Conservation (phyloP, 345 rosid genomes). For the Syzygium aromaticum region DNA sequence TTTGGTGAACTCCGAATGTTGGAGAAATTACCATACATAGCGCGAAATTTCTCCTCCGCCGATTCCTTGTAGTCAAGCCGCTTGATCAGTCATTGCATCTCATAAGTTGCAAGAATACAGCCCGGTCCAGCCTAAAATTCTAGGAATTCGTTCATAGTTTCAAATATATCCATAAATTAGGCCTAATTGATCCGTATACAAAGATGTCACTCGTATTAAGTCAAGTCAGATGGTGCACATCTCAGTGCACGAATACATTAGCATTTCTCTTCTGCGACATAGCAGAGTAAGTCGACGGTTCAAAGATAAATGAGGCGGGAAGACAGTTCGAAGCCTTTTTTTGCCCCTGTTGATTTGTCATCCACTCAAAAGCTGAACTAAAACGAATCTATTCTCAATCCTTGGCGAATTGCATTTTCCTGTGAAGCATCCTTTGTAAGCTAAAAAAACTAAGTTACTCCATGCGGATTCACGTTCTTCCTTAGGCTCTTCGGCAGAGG, state of each 20-base stretch:
- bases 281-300: neutral
- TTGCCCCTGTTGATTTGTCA: neutral
- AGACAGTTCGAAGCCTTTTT: neutral
- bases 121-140: neutral
- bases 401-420: neutral
- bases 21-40: neutral
- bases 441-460: neutral
- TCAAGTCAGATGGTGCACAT: neutral
- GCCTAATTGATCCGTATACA: neutral
- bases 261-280: neutral
- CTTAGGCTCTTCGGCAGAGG: neutral
- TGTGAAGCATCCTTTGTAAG: neutral
- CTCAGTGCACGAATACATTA: neutral
- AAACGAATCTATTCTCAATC: neutral
- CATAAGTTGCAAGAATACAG: neutral
- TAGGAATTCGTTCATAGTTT: neutral
- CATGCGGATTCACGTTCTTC: neutral
- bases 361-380: neutral
- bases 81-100: neutral
- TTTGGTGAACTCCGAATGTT: neutral
- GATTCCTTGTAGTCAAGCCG: neutral
- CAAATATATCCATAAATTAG: neutral
- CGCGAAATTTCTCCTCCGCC: neutral
- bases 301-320: neutral
- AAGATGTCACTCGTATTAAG: neutral